Base-by-base conservation (phyloP, 202 grass and related monocot species). In the Brachypodium distachyon region DNA sequence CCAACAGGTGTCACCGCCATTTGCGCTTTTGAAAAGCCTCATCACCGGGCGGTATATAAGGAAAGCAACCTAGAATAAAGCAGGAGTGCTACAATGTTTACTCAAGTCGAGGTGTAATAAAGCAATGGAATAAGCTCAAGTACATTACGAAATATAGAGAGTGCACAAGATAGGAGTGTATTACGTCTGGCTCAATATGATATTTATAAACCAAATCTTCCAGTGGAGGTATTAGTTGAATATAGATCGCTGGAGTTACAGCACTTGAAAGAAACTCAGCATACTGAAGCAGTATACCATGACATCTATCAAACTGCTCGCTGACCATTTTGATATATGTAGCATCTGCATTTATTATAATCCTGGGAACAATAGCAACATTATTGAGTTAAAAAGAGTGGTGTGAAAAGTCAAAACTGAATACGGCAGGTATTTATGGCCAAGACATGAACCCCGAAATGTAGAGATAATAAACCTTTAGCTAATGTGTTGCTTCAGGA, bases 241-340 rank as follows among this genome's bases (percentile, higher is more conserved):
- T 87, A 76, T 99, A 99, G 39, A 77, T 47, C 7, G 65, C 72
- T 59, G 94, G 92, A 89, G 87, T 83, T 57, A 95, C 44, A 11
- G 89, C 89, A 86, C 85, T 95, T 33, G 73, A 99, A 71, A 99
- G 92, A 80, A 99, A 99, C 67, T 99, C 96, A 70, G 92, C 96
- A 85, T 93, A 99, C 49, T 95, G 96, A 74, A 99, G 89, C 47
- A 99, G 85, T 88, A 87, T 99, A 25, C 87, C 96, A 78, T 99
- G 96, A 57, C 91, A 95, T 80, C 92, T 95, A 78, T 99, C 96
- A 82, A 95, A 99, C 77, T 95, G 91, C 73, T 99, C 96, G 38
- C 96, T 99, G 52, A 99, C 85, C 96, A 99, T 99, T 88, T 99
- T 99, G 86, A 99, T 99, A 78, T 99, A 90, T 81, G 85, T 85